Percentiles rank a stretch among this genome's conserved stretches.
Evolutionary conservation across 768 basidiomycete genomes (phyloP).

Genomic region (Phaeotremella skinneri): DNA sequence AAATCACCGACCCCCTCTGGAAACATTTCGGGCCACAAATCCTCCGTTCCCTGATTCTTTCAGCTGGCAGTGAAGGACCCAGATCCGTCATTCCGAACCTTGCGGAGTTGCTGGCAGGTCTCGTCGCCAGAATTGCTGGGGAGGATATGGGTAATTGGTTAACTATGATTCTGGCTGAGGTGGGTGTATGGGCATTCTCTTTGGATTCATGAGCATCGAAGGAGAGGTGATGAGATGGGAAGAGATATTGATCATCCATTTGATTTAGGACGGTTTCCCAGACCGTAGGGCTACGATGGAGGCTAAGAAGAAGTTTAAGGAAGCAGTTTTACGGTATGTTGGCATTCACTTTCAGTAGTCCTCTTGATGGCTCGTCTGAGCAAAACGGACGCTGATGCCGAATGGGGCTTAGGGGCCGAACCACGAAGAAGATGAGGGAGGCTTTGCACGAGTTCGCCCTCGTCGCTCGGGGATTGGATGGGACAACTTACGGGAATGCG

Average conservation of each 20-base stretch:
- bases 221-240: too few species aligned
- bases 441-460: slow-evolving; percentile 85
- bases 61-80: slow-evolving; percentile 81
- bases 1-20: slow-evolving; percentile 59
- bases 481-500: slow-evolving; percentile 80
- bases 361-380: too few species aligned
- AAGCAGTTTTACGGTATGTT: slow-evolving; percentile 44
- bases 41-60: slow-evolving; percentile 69
- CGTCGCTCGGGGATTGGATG: slow-evolving; percentile 77
- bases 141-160: slow-evolving; percentile 68
- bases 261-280: slow-evolving; percentile 67
- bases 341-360: not conserved
- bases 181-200: slow-evolving; percentile 19
- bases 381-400: too few species aligned
- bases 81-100: slow-evolving; percentile 78
- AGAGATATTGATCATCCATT: not conserved
- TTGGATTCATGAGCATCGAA: too few species aligned
- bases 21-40: slow-evolving; percentile 55
- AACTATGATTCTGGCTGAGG: slow-evolving; percentile 60
- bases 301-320: slow-evolving; percentile 69
- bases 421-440: slow-evolving; percentile 70
- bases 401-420: slow-evolving; percentile 52
- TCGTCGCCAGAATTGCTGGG: slow-evolving; percentile 61
- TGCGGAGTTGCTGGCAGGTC: slow-evolving; percentile 71
- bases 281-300: slow-evolving; percentile 69